These are phyloP conservation scores for Pseudocercospora crystallina DNA, from an alignment of 2,329 filamentous ascomycete genomes.

Conservation along the genomic window DNA sequence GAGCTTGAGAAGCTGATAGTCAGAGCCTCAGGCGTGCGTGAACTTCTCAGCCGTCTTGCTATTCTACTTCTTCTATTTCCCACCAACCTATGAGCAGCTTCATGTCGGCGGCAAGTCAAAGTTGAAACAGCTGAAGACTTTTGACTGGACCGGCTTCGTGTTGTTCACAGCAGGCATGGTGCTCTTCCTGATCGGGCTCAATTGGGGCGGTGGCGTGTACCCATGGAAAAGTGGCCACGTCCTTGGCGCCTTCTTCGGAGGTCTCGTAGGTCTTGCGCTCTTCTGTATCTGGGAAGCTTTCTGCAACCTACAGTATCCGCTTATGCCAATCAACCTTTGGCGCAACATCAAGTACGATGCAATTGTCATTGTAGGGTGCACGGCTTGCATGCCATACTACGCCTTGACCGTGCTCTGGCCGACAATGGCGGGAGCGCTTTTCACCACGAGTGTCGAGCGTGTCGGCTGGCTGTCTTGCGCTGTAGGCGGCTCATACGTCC, in stretches of 20 bases:
- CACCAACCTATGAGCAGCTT: constrained; percentile 17
- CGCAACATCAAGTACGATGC: constrained; percentile 33
- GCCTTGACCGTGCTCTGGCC: constrained; percentile 16
- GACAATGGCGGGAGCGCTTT: constrained; percentile 14
- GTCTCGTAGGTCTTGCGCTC: constrained; percentile 10
- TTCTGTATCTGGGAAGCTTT: constrained; percentile 21
- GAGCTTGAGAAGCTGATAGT: too few relatives aligned
- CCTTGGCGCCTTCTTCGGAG: constrained; percentile 17
- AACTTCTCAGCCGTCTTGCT: constrained; percentile 19
- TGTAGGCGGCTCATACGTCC: constrained; percentile 10
- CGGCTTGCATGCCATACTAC: constrained; percentile 39
- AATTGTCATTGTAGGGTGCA: constrained; percentile 34
- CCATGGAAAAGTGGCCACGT: constrained; percentile 18
- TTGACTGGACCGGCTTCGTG: constrained; percentile 21
- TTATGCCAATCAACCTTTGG: constrained; percentile 33
- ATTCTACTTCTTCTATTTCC: constrained; percentile 22
- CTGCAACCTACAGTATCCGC: constrained; percentile 31
- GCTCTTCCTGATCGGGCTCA: constrained; percentile 22
- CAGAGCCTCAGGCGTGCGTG: too few relatives aligned
- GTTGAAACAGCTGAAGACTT: constrained; percentile 10
- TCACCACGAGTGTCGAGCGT: constrained; percentile 7
- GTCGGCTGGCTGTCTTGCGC: constrained; percentile 17
- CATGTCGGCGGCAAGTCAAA: constrained; percentile 18
- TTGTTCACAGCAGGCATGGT: constrained; percentile 19
- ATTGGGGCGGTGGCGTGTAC: constrained; percentile 22